Percentiles rank a stretch among this genome's conserved stretches.
Evolutionary conservation across 495 filamentous ascomycete species (phyloP).

Genomic region (Darksidea phi): DNA sequence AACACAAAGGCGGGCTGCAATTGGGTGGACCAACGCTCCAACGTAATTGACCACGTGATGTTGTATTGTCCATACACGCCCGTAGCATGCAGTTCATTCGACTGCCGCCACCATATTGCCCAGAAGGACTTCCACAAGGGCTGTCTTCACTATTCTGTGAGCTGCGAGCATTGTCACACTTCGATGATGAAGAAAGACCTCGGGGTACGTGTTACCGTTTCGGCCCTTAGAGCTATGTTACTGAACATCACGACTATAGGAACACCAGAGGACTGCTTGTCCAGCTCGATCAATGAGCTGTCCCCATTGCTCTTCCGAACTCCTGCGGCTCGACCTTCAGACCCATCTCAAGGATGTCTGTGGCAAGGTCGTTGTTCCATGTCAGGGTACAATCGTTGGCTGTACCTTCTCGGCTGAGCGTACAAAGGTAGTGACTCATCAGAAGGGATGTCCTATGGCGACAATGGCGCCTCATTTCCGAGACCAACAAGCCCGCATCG

Average conservation of each 20-base stretch:
- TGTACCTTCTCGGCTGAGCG: constrained; percentile 56
- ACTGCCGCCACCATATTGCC: constrained; percentile 46
- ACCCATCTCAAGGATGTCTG: constrained; percentile 54
- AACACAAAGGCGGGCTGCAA: constrained; percentile 62
- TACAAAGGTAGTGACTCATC: constrained; percentile 52
- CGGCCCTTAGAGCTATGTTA: neutral
- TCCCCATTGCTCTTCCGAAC: constrained; percentile 51
- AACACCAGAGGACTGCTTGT: constrained; percentile 54
- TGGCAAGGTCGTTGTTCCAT: constrained; percentile 53
- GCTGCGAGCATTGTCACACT: constrained; percentile 56
- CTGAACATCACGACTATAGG: constrained; percentile 34
- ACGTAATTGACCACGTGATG: constrained; percentile 70
- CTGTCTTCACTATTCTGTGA: constrained; percentile 58
- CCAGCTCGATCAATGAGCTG: constrained; percentile 53
- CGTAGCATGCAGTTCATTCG: constrained; percentile 58
- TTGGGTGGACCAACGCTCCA: constrained; percentile 60
- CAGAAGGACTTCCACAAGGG: constrained; percentile 54
- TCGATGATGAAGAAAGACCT: constrained; percentile 59
- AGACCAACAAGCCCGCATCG: constrained; percentile 56
- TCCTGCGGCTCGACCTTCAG: constrained; percentile 52
- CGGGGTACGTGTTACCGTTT: constrained; percentile 46
- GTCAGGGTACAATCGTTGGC: constrained; percentile 57
- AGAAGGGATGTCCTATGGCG: constrained; percentile 56
- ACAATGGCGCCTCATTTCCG: constrained; percentile 59
- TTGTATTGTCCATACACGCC: constrained; percentile 69